A percentile compares a stretch with the other conserved stretches of the same genome.
Evolutionary conservation across 129 eudicot genomes (phyloP).

Genomic region (Tagetes patula): DNA sequence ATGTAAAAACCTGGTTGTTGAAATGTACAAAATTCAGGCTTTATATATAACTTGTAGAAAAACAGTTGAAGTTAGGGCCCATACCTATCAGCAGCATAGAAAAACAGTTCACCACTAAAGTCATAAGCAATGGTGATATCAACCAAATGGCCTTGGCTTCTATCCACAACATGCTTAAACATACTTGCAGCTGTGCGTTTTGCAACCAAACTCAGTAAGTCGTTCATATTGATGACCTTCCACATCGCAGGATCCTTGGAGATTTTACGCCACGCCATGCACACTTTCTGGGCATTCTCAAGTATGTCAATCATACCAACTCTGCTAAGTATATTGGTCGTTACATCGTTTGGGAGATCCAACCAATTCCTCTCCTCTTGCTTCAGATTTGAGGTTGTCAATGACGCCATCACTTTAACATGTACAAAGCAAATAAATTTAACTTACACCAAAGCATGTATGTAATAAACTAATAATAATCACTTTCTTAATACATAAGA

Average conservation of each 20-base stretch:
- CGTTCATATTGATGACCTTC: conserved; percentile 38
- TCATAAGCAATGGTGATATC: not conserved
- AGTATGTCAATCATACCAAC: conserved; percentile 36
- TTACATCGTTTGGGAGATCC: conserved; percentile 19
- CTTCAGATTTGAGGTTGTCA: not conserved
- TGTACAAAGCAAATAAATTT: no score
- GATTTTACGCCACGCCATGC: conserved; percentile 57
- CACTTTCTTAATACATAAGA: no score
- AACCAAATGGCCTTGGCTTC: not conserved
- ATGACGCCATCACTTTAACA: not conserved
- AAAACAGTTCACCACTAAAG: not conserved
- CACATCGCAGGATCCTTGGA: conserved; percentile 63
- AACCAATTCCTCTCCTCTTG: conserved; percentile 15
- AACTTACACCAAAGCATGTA: no score
- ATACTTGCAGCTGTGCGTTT: no score
- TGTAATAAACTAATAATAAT: no score
- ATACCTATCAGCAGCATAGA: conserved; percentile 17
- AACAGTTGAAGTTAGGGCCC: not conserved
- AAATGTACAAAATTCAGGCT: no score
- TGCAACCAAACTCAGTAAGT: not conserved
- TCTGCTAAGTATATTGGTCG: not conserved
- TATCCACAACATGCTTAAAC: not conserved
- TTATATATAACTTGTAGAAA: no score
- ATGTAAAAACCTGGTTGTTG: no score
- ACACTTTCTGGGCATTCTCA: conserved; percentile 48